Base-by-base conservation (phyloP, 1,284 basidiomycete species). In the Microstroma glucosiphilum region DNA sequence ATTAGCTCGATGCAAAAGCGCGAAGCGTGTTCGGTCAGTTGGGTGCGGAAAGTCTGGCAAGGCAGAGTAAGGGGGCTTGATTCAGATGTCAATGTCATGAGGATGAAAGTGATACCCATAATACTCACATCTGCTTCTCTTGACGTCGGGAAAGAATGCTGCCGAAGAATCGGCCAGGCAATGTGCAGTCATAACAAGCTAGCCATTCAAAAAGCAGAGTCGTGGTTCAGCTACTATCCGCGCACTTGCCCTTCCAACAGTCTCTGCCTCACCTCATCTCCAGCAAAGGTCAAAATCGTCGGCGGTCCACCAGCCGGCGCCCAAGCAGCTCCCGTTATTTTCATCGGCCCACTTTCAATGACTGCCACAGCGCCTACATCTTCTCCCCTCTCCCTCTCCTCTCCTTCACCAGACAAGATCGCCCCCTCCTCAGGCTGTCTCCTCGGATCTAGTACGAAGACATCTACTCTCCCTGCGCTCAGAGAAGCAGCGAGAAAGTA, bases 221-320 rank as follows among this genome's bases (percentile, higher is more conserved):
- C 30, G 9, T 37, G 30, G 4, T 9, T 37, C 30, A 37, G 30
- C n/a, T 48, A 23, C 46, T 23, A 48, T 23, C 46, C 11, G 4
- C 12, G n/a, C 12, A n/a, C 11, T 48, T 3, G 12, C 6, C 7
- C 3, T 4, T 48, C n/a, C 17, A 48, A 23, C 3, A 48, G 46
- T 9, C 30, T 37, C 30, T 37, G 30, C 9, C 30, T 37, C 21
- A 48, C 43, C 21, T 48, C 43, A 48, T 48, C 43, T 17, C 6
- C 43, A n/a, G 43, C 43, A 21, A 48, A 48, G 4, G 43, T 48
- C 17, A 54, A 54, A 13, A 54, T 54, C 13, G 51, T 54, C 15
- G 51, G 51, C 15, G 51, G 51, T 25, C 17, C 51, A 11, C 21
- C 51, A 13, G 21, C 17, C 13, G 51, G 51, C 15, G 51, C 51